These are phyloP conservation scores for Jamesozyma piceae DNA, from an alignment of 805 yeast species.

Conservation along the genomic window DNA sequence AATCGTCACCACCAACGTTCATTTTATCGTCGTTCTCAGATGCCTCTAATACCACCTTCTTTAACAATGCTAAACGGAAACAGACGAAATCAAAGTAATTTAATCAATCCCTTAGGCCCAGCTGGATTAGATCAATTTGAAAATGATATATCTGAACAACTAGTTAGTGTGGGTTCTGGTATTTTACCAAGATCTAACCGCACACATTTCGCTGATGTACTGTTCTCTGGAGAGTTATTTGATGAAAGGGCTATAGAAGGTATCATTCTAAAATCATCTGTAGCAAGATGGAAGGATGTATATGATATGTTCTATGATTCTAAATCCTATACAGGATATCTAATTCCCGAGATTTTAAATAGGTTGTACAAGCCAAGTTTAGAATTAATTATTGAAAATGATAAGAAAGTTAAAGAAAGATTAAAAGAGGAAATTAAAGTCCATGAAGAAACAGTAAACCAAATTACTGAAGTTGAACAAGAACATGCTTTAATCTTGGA, in stretches of 20 bases:
- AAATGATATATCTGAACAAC: slow-evolving; percentile 23
- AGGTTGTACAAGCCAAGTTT: slow-evolving; percentile 42
- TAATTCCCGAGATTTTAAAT: slow-evolving; percentile 38
- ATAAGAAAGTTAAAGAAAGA: slow-evolving; percentile 27
- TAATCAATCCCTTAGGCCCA: slow-evolving; percentile 28
- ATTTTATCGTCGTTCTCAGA: slow-evolving; percentile 13
- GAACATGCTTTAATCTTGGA: not conserved
- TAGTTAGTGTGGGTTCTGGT: slow-evolving; percentile 19
- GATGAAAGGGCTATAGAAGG: slow-evolving; percentile 28
- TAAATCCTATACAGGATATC: slow-evolving; percentile 29
- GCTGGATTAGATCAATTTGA: slow-evolving; percentile 29
- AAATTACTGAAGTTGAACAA: not conserved
- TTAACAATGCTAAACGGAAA: slow-evolving; percentile 22
- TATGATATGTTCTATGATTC: slow-evolving; percentile 43
- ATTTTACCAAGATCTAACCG: slow-evolving; percentile 20
- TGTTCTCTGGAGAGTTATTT: slow-evolving; percentile 25
- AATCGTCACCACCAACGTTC: slow-evolving; percentile 16
- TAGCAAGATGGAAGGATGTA: slow-evolving; percentile 61
- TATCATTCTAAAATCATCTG: slow-evolving; percentile 37
- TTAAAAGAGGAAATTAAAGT: slow-evolving; percentile 9
- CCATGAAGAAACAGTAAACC: slow-evolving; percentile 6
- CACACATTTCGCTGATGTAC: slow-evolving; percentile 23
- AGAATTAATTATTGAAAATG: slow-evolving; percentile 24
- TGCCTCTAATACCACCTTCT: slow-evolving; percentile 22
- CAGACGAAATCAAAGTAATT: slow-evolving; percentile 23